Evolutionary conservation across 768 basidiomycete species (phyloP).

Genomic region (Psilocybe subaeruginosa): DNA sequence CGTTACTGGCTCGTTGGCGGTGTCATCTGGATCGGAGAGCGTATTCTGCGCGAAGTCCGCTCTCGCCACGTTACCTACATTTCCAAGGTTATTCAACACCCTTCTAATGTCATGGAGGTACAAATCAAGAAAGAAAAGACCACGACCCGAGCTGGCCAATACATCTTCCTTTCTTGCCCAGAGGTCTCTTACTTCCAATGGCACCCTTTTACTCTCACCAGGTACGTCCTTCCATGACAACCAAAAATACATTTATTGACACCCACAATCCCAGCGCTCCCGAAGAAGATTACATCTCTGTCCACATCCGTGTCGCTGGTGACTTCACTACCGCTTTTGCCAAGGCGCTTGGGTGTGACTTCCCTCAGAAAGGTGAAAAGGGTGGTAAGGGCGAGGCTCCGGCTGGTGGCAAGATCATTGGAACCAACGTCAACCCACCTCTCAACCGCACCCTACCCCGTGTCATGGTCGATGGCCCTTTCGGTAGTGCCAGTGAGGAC

Average conservation of each 20-base stretch:
- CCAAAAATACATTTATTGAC: conserved; percentile 1
- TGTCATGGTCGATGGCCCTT: conserved; percentile 96
- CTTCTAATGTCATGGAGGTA: conserved; percentile 90
- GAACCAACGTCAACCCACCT: conserved; percentile 57
- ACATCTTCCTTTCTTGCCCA: conserved; percentile 91
- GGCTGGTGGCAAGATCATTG: conserved; percentile 62
- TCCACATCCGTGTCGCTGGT: conserved; percentile 91
- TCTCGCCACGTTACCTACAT: conserved; percentile 91
- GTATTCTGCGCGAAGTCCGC: conserved; percentile 89
- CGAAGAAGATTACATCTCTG: conserved; percentile 93
- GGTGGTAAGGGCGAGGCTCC: conserved; percentile 46
- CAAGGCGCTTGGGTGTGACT: conserved; percentile 82
- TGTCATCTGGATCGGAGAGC: conserved; percentile 83
- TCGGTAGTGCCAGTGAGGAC: conserved; percentile 91
- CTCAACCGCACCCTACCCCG: conserved; percentile 81
- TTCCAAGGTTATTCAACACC: conserved; percentile 94
- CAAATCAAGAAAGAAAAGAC: conserved; percentile 98
- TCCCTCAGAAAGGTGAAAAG: conserved; percentile 50
- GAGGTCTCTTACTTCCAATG: conserved; percentile 95
- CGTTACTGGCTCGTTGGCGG: conserved; percentile 92
- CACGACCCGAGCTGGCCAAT: conserved; percentile 82
- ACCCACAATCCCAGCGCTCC: conserved; percentile 61
- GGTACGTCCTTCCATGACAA: conserved; percentile 39
- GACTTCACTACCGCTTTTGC: conserved; percentile 89
- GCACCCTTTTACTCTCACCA: conserved; percentile 96